phyloP scores from a whole-genome alignment of 2,329 filamentous ascomycete species.

The Amphichorda felina region DNA sequence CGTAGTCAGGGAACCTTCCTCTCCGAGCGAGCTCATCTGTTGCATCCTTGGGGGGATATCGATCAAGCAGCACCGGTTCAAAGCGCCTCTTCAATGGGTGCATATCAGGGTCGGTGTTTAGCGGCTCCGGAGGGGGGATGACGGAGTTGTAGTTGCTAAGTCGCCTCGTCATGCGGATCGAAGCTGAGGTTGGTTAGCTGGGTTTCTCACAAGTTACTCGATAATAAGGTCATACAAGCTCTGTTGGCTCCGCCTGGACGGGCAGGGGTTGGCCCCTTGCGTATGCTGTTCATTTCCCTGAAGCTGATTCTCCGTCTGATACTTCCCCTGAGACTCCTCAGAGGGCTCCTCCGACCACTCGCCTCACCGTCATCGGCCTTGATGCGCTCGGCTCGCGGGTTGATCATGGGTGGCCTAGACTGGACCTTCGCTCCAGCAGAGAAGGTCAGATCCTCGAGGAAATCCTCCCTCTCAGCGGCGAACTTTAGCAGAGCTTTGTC shows the following conservation, averaged over 20 bases:
- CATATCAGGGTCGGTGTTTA: conserved; percentile 84
- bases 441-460: conserved; percentile 84
- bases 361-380: conserved; percentile 55
- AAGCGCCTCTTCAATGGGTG: conserved; percentile 90
- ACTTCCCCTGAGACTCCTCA: conserved; percentile 62
- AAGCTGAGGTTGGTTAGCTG: conserved; percentile 25
- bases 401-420: conserved; percentile 58
- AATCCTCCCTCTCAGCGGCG: conserved; percentile 85
- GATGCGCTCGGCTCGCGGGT: conserved; percentile 72
- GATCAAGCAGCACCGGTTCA: conserved; percentile 89
- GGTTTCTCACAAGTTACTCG: neutral
- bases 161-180: conserved; percentile 68
- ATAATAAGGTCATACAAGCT: conserved; percentile 25
- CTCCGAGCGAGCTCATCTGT: conserved; percentile 69
- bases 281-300: conserved; percentile 88
- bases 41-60: conserved; percentile 78
- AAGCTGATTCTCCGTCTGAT: conserved; percentile 88
- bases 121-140: conserved; percentile 83
- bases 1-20: conserved; percentile 88
- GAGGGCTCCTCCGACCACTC: conserved; percentile 40
- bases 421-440: conserved; percentile 71
- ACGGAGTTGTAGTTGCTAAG: conserved; percentile 98
- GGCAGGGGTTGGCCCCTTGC: conserved; percentile 67
- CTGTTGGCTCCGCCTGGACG: conserved; percentile 49
- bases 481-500: conserved; percentile 90